phyloP scores from a whole-genome alignment of 768 basidiomycete genomes.

The Rhizopogon roseolus region DNA sequence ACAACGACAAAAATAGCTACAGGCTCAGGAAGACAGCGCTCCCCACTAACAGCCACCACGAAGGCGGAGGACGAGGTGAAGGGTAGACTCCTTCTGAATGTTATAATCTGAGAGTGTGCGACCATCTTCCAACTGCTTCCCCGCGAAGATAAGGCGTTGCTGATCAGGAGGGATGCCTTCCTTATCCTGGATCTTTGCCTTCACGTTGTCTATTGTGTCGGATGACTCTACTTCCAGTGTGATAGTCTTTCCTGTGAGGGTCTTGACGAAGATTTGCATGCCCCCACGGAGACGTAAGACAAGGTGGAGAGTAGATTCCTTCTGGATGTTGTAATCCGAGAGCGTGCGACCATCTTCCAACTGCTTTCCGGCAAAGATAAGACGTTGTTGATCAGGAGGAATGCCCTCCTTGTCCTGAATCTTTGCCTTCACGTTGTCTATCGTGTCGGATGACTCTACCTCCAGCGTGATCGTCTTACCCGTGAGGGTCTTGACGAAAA shows the following conservation, averaged over 20 bases:
- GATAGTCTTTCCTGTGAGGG: constrained; percentile 73
- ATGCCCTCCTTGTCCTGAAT: constrained; percentile 84
- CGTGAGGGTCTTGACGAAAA: constrained; percentile 83
- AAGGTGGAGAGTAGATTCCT: constrained; percentile 53
- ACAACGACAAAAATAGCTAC: not conserved
- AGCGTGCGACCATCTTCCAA: constrained; percentile 91
- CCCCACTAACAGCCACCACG: constrained; percentile 61
- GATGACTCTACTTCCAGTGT: constrained; percentile 73
- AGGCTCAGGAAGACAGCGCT: not conserved
- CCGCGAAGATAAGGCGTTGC: constrained; percentile 76
- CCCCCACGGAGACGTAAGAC: constrained; percentile 68
- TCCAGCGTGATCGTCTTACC: constrained; percentile 93
- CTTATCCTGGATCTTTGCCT: constrained; percentile 77
- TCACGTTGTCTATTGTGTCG: constrained; percentile 75
- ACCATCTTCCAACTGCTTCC: constrained; percentile 76
- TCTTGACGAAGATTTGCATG: constrained; percentile 73
- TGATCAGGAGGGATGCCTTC: constrained; percentile 78
- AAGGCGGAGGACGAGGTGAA: constrained; percentile 67
- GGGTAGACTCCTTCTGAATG: constrained; percentile 71
- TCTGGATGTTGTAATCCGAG: constrained; percentile 79
- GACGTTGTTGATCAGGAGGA: constrained; percentile 79
- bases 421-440: constrained; percentile 85
- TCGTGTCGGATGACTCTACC: constrained; percentile 90
- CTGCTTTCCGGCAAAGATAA: constrained; percentile 94
- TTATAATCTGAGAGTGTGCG: constrained; percentile 76